Percentiles rank a stretch among this genome's conserved stretches.
Evolutionary conservation across 306 rosid genomes (phyloP).

Genomic region (Canavalia ensiformis): DNA sequence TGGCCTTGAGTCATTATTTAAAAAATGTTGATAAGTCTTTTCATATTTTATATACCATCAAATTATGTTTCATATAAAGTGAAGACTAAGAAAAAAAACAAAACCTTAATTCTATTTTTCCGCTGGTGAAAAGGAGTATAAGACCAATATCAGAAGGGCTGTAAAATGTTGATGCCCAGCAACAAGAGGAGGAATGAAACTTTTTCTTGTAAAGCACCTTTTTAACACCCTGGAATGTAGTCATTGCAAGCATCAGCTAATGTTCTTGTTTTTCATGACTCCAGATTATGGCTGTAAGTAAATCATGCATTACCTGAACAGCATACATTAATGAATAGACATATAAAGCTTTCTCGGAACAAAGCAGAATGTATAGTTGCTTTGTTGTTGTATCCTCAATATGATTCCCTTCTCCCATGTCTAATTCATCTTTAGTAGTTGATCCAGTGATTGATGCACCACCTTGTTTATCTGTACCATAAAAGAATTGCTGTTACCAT

Average conservation of each 20-base stretch:
- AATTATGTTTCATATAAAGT: neutral
- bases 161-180: conserved; percentile 86
- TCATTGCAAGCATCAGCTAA: conserved; percentile 32
- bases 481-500: neutral
- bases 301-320: conserved; percentile 69
- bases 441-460: conserved; percentile 45
- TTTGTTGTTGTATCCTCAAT: conserved; percentile 59
- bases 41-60: neutral
- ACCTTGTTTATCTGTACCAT: conserved; percentile 66
- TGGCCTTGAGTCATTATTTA: neutral
- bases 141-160: conserved; percentile 65
- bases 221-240: conserved; percentile 73
- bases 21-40: neutral
- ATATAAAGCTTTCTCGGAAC: conserved; percentile 90
- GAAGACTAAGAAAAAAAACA: conserved; percentile 12
- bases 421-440: conserved; percentile 51
- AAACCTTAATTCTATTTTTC: conserved; percentile 87
- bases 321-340: conserved; percentile 79
- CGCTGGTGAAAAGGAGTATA: conserved; percentile 70
- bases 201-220: conserved; percentile 91
- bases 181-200: conserved; percentile 81
- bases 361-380: conserved; percentile 66
- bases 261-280: conserved; percentile 20
- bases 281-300: conserved; percentile 15
- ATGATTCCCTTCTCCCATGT: conserved; percentile 53